Base-by-base conservation (phyloP, 164 flowering plant species). In the Aristolochia fimbriata region DNA sequence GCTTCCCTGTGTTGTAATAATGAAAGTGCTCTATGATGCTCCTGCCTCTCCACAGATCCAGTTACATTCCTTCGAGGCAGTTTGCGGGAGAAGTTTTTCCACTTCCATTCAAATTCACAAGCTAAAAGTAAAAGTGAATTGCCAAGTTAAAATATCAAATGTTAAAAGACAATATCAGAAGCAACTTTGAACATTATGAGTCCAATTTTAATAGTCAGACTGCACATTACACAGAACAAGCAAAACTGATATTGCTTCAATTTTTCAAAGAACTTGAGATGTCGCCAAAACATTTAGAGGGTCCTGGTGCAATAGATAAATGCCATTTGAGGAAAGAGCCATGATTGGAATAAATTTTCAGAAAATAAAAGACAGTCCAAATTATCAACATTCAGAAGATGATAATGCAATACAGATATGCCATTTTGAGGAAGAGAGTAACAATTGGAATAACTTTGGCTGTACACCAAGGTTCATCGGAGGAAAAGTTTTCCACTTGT, bases 81-180 rank as follows among this genome's bases (percentile, higher is more conserved):
- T n/a, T 27, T 50, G 14, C 55, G 54, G 27, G 63, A 49, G 43
- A 60, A 49, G 15, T 45, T 50, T 33, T 60, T 60, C 63, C 63
- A 60, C 30, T 60, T 60, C 15, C 51, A 50, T 50, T 60, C 63
- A 60, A 60, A 60, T 25, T 21, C 52, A 20, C 63, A 48, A 30
- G 55, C 63, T 60, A 27, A 16, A 60, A 50, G 31, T 1, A 31
- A 37, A 43, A 15, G n/a, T 47, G 8, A 15, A 4, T 6, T 47
- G n/a, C 13, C 27, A 46, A 47, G 47, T 27, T 5, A 27, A 27
- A 27, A 27, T 5, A 27, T 2, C 5, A 27, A 27, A 27, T 5
- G 2, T 27, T 27, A 5, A 2, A 27, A 27, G 3, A 27, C 3
- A 27, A 27, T 27, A 27, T 27, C 30, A 27, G 30, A 5, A 27